phyloP scores from a whole-genome alignment of 306 rosid species.

The Herpetospermum pedunculosum region DNA sequence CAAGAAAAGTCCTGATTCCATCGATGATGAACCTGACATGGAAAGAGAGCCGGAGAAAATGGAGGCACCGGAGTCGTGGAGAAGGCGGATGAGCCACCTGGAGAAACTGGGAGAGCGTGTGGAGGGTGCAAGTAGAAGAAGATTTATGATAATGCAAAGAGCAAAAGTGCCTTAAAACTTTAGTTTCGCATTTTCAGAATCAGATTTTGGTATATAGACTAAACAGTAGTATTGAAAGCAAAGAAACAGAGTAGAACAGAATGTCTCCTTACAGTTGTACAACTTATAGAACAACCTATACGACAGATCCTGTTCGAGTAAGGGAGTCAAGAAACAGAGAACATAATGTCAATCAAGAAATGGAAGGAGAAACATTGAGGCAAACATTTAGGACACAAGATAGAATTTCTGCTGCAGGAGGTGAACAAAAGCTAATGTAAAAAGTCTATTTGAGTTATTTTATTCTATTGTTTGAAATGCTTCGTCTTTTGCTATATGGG shows the following conservation, averaged over 20 bases:
- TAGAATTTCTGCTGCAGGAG: background rate
- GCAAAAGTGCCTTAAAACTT: conserved; percentile 27
- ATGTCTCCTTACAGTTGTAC: no score
- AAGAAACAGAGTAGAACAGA: background rate
- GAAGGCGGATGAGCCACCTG: conserved; percentile 66
- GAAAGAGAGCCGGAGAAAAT: conserved; percentile 14
- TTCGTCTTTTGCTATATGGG: background rate
- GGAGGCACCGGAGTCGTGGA: conserved; percentile 41
- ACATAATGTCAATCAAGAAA: background rate
- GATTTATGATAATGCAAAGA: conserved; percentile 59
- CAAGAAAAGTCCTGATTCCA: conserved; percentile 16
- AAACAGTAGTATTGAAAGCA: background rate
- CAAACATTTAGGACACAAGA: background rate
- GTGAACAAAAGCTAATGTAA: conserved; percentile 8
- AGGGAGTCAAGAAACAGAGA: no score
- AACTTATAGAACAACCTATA: no score
- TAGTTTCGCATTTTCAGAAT: background rate
- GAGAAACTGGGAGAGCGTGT: conserved; percentile 70
- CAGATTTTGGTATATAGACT: conserved; percentile 4
- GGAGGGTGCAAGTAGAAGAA: conserved; percentile 48
- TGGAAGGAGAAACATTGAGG: background rate
- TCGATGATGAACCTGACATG: conserved; percentile 20
- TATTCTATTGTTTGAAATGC: background rate
- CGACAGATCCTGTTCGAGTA: no score
- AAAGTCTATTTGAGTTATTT: background rate